Evolutionary conservation across 257 asterid genomes (phyloP).

Genomic region (Solanum phureja): DNA sequence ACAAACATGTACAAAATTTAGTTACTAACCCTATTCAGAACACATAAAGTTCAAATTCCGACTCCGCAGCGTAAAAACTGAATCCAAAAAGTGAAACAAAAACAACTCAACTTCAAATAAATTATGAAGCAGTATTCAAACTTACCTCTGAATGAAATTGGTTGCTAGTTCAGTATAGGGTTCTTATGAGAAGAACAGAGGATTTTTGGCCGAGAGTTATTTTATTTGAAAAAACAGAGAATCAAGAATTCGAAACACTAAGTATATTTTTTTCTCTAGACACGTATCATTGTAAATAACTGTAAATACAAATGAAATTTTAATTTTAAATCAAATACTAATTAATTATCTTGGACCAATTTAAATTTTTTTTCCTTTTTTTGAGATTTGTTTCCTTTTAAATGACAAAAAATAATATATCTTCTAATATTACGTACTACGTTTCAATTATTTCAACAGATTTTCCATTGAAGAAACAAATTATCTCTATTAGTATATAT

Average conservation of each 20-base stretch:
- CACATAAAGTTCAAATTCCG: not conserved
- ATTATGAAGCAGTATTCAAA: not conserved
- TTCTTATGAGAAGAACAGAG: not conserved
- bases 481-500: too few species aligned
- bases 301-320: not conserved
- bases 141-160: not conserved
- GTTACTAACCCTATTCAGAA: not conserved
- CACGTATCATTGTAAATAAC: not conserved
- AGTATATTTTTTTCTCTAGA: not conserved
- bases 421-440: not conserved
- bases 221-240: not conserved
- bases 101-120: not conserved
- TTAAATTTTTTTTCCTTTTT: not conserved
- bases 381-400: not conserved
- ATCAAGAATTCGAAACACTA: not conserved
- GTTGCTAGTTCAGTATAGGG: not conserved
- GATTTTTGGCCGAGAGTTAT: not conserved
- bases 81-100: not conserved
- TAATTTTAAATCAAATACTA: not conserved
- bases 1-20: not conserved
- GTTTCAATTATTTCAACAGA: not conserved
- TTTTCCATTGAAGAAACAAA: not conserved
- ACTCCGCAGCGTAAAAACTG: not conserved
- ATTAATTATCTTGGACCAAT: not conserved
- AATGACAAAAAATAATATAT: not conserved